phyloP scores from a whole-genome alignment of 768 basidiomycete genomes.

The Mycena pura region DNA sequence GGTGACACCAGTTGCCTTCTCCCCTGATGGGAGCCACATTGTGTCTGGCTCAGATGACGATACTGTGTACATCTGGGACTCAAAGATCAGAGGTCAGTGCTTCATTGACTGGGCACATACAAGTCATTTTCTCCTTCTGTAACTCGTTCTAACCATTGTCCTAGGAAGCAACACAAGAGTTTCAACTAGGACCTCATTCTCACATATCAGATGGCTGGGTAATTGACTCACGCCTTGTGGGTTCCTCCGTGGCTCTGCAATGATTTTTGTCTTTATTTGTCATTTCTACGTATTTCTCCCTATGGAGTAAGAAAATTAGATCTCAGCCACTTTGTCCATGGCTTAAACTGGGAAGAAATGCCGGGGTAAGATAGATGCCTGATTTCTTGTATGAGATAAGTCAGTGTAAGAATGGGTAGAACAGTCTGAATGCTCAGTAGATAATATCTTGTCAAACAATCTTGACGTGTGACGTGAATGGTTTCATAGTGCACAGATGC shows the following conservation, averaged over 20 bases:
- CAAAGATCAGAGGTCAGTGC: neutral
- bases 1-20: neutral
- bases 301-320: neutral
- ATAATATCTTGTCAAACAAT: no score
- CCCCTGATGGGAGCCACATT: neutral
- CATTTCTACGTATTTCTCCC: neutral
- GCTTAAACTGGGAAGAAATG: neutral
- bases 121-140: neutral
- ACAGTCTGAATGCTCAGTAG: no score
- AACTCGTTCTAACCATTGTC: no score
- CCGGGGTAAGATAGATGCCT: neutral
- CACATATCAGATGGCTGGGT: neutral
- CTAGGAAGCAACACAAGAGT: no score
- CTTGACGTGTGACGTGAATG: no score
- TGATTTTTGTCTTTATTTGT: neutral
- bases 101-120: no score
- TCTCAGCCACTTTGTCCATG: neutral
- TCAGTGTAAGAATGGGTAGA: no score
- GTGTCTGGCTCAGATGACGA: neutral
- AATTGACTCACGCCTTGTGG: neutral
- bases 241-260: neutral
- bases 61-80: slow-evolving; percentile 2
- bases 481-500: no score
- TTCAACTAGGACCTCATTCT: neutral
- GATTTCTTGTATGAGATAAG: no score